A percentile compares a stretch with the other conserved stretches of the same genome.
These are phyloP conservation scores for Blastobotrys aristatus DNA, from an alignment of 1,139 yeast species.

Conservation along the genomic window DNA sequence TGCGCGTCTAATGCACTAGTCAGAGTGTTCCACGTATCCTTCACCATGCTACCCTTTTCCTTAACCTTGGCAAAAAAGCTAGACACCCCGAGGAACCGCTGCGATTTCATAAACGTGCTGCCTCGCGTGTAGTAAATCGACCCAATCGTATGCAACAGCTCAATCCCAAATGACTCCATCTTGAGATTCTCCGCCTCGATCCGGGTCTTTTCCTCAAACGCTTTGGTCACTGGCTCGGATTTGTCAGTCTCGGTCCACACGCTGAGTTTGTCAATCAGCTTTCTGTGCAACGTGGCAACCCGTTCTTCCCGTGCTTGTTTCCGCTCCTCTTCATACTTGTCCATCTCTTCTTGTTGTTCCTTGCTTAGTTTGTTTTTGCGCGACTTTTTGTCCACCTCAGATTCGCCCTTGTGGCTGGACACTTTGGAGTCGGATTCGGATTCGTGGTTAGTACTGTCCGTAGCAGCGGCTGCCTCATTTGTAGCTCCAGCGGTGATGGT, in stretches of 20 bases:
- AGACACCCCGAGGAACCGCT: constrained; percentile 72
- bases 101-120: constrained; percentile 54
- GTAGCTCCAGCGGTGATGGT: constrained; percentile 11
- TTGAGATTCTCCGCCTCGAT: constrained; percentile 85
- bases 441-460: background rate
- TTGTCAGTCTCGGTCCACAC: constrained; percentile 82
- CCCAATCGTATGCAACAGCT: constrained; percentile 84
- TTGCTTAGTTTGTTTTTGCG: constrained; percentile 33
- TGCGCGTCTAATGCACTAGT: constrained; percentile 89
- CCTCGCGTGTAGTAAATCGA: constrained; percentile 68
- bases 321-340: constrained; percentile 76
- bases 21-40: constrained; percentile 82
- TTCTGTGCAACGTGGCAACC: constrained; percentile 57
- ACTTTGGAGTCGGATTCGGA: background rate
- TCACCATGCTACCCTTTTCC: constrained; percentile 81
- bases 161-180: constrained; percentile 92
- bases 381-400: constrained; percentile 27
- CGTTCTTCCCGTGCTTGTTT: constrained; percentile 66
- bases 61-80: constrained; percentile 81
- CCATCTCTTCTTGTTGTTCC: constrained; percentile 57
- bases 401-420: constrained; percentile 23
- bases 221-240: constrained; percentile 57
- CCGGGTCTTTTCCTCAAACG: constrained; percentile 66
- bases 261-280: constrained; percentile 60
- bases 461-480: constrained; percentile 3